phyloP scores from a whole-genome alignment of 2,329 filamentous ascomycete species.

The Pseudogymnoascus sp. region DNA sequence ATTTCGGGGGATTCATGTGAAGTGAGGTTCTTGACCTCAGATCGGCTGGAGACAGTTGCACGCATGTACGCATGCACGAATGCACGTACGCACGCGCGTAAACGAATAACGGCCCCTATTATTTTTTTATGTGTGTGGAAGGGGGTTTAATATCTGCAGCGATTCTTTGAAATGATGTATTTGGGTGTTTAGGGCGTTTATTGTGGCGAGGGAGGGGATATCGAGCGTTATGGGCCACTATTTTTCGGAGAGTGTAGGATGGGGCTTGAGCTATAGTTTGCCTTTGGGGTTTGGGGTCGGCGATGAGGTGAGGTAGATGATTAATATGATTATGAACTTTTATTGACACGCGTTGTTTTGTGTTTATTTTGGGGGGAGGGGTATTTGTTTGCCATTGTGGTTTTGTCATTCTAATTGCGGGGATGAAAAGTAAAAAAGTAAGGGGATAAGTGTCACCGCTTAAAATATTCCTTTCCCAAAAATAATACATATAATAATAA shows the following conservation, averaged over 20 bases:
- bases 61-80: slow-evolving; percentile 3
- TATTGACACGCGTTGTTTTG: not conserved
- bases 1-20: not conserved
- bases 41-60: not conserved
- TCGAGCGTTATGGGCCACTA: not conserved
- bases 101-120: not conserved
- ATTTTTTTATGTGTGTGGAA: not conserved
- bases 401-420: too few species aligned
- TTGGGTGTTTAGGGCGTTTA: not conserved
- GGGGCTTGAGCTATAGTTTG: not conserved
- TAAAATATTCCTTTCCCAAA: not conserved
- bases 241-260: not conserved
- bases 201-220: not conserved
- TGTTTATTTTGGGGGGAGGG: not conserved
- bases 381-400: not conserved
- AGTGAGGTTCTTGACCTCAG: not conserved
- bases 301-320: not conserved
- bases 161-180: not conserved
- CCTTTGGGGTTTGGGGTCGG: not conserved
- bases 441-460: not conserved
- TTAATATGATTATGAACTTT: slow-evolving; percentile 11
- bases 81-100: not conserved
- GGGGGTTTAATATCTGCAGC: not conserved
- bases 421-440: not conserved
- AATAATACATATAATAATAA: not conserved